These are phyloP conservation scores for Mycena kentingensis DNA, from an alignment of 768 basidiomycete species.

Conservation along the genomic window DNA sequence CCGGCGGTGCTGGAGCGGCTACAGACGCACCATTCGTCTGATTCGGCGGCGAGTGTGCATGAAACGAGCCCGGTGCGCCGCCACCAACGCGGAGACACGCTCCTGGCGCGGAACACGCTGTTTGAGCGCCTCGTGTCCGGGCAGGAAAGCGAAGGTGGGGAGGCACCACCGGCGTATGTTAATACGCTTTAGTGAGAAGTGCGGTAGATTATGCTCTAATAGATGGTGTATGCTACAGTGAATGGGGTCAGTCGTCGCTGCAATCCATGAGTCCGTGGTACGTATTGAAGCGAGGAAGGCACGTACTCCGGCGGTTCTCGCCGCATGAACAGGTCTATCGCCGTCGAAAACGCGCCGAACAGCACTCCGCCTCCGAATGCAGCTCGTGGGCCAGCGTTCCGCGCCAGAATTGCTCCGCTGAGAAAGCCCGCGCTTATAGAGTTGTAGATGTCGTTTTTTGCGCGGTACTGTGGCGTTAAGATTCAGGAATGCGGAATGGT, in stretches of 20 bases:
- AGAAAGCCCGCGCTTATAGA: constrained; percentile 86
- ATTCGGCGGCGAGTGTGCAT: constrained; percentile 37
- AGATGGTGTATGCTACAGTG: constrained; percentile 20
- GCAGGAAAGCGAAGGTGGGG: constrained; percentile 77
- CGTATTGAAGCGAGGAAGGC: constrained; percentile 25
- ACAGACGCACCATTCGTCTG: constrained; percentile 36
- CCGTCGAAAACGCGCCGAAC: constrained; percentile 92
- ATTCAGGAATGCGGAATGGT: background rate
- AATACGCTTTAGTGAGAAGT: constrained; percentile 10
- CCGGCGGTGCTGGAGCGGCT: constrained; percentile 32
- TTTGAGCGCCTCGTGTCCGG: constrained; percentile 85
- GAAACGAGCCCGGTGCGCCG: constrained; percentile 39
- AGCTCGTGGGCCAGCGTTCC: constrained; percentile 84
- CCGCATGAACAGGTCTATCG: constrained; percentile 83
- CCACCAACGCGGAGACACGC: constrained; percentile 32
- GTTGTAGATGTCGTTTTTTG: constrained; percentile 93
- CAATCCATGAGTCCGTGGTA: constrained; percentile 7
- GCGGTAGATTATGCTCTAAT: background rate
- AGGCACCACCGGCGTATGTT: constrained; percentile 81
- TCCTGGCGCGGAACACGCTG: constrained; percentile 48
- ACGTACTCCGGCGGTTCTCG: constrained; percentile 79
- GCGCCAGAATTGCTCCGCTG: constrained; percentile 85
- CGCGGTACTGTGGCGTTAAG: constrained; percentile 71
- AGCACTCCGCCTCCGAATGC: constrained; percentile 86
- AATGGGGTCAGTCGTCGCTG: constrained; percentile 43